These are phyloP conservation scores for Rickenella mellea DNA, from an alignment of 768 basidiomycete species.

Conservation along the genomic window DNA sequence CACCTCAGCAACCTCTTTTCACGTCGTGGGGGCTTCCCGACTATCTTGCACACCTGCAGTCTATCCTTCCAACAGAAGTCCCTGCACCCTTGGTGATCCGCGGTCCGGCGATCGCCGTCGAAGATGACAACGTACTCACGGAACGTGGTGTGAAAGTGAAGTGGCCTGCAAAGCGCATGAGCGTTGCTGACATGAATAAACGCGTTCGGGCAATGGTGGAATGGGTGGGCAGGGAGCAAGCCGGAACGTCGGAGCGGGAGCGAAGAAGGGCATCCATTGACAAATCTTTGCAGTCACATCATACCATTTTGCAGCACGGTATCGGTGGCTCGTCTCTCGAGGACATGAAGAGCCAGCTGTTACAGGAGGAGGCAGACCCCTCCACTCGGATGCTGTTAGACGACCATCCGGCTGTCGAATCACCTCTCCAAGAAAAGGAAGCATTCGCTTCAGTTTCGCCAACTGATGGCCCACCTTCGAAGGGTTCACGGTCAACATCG, in stretches of 20 bases:
- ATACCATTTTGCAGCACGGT: background rate
- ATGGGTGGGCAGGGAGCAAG: slow-evolving; percentile 88
- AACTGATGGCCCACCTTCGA: background rate
- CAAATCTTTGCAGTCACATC: slow-evolving; percentile 29
- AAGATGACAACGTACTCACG: slow-evolving; percentile 30
- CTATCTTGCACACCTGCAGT: slow-evolving; percentile 80
- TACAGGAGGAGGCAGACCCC: background rate
- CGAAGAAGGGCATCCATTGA: slow-evolving; percentile 62
- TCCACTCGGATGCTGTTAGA: background rate
- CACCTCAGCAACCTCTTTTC: slow-evolving; percentile 67
- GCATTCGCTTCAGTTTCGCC: background rate
- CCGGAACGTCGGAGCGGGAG: slow-evolving; percentile 59
- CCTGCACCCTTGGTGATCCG: slow-evolving; percentile 72
- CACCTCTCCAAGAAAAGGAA: slow-evolving; percentile 14
- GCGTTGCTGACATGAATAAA: slow-evolving; percentile 97
- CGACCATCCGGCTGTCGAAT: slow-evolving; percentile 3
- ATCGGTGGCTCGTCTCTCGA: background rate
- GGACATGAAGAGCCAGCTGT: background rate
- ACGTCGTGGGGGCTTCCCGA: slow-evolving; percentile 91
- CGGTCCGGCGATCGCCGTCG: slow-evolving; percentile 13
- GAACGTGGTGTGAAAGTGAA: slow-evolving; percentile 82
- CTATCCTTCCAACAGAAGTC: slow-evolving; percentile 67
- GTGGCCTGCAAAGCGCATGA: slow-evolving; percentile 91
- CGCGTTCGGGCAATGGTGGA: slow-evolving; percentile 83
- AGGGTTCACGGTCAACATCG: too few species aligned